Conservation (phyloP, 306 rosid species). For the Vigna trinervia region DNA sequence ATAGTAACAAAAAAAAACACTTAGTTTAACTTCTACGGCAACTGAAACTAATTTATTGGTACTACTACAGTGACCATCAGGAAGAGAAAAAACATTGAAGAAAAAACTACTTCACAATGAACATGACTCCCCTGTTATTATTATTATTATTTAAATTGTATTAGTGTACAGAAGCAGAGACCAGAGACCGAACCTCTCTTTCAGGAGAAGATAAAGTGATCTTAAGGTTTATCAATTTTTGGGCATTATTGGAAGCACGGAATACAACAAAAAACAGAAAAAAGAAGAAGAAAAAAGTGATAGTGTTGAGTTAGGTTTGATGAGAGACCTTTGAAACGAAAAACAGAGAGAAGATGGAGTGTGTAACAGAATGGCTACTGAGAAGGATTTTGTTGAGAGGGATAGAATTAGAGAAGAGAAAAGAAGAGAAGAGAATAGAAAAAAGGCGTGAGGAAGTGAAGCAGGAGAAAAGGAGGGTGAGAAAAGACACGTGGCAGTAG, state of each 20-base stretch:
- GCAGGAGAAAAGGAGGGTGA: slow-evolving; percentile 26
- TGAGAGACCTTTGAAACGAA: not conserved
- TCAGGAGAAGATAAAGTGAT: not conserved
- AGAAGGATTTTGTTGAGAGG: too few species aligned
- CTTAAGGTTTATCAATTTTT: not conserved
- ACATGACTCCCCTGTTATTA: not conserved
- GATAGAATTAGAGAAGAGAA: not conserved
- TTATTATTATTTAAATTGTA: not conserved
- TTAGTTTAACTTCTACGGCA: not conserved
- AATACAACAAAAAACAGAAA: not conserved
- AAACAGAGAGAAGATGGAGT: not conserved
- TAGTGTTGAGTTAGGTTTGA: not conserved
- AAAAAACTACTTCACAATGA: not conserved
- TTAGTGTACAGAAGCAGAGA: not conserved
- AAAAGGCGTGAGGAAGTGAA: not conserved
- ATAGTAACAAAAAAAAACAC: not conserved
- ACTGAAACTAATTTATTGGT: not conserved
- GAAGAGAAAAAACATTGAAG: not conserved
- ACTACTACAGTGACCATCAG: not conserved
- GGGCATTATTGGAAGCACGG: not conserved
- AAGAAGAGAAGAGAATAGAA: not conserved
- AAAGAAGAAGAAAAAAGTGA: not conserved
- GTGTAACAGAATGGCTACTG: not conserved
- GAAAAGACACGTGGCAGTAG: slow-evolving; percentile 56
- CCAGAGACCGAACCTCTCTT: not conserved